Conservation (phyloP, 2,329 filamentous ascomycete species). For the Hypoxylon sp. region DNA sequence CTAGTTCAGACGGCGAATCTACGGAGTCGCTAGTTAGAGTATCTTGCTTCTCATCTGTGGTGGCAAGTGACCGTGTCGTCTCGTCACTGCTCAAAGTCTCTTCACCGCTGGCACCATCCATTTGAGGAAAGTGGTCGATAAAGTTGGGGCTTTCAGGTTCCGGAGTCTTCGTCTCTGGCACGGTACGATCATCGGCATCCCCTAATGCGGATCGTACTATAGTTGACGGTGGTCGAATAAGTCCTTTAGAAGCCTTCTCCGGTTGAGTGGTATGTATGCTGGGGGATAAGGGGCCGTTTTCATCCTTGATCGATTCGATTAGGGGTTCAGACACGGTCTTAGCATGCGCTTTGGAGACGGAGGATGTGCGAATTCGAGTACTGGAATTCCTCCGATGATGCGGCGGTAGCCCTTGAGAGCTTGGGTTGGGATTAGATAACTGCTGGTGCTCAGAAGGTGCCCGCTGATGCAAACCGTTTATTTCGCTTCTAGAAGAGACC, state of each 20-base stretch:
- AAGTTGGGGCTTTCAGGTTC: constrained; percentile 28
- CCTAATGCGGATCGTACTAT: constrained; percentile 38
- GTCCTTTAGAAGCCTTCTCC: constrained; percentile 43
- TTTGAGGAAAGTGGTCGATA: constrained; percentile 34
- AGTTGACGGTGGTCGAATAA: constrained; percentile 40
- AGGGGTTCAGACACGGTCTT: constrained; percentile 44
- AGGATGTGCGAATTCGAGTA: constrained; percentile 48
- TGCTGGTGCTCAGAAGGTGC: constrained; percentile 30
- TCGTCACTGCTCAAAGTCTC: constrained; percentile 41
- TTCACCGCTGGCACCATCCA: constrained; percentile 43
- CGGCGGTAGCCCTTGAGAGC: constrained; percentile 28
- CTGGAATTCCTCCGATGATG: constrained; percentile 48
- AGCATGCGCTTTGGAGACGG: constrained; percentile 43
- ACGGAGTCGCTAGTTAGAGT: constrained; percentile 27
- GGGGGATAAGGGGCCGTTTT: constrained; percentile 40
- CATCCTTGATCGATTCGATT: constrained; percentile 40
- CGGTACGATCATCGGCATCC: constrained; percentile 38
- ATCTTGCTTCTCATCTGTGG: constrained; percentile 38
- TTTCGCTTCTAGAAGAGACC: constrained; percentile 31
- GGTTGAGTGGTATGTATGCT: constrained; percentile 31
- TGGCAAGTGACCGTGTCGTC: constrained; percentile 39
- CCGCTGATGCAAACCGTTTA: constrained; percentile 27
- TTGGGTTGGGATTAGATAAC: constrained; percentile 25
- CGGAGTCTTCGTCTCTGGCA: constrained; percentile 27
- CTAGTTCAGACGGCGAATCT: constrained; percentile 43